Evolutionary conservation across 1,284 basidiomycete genomes (phyloP).

Genomic region (Mycena citricolor): DNA sequence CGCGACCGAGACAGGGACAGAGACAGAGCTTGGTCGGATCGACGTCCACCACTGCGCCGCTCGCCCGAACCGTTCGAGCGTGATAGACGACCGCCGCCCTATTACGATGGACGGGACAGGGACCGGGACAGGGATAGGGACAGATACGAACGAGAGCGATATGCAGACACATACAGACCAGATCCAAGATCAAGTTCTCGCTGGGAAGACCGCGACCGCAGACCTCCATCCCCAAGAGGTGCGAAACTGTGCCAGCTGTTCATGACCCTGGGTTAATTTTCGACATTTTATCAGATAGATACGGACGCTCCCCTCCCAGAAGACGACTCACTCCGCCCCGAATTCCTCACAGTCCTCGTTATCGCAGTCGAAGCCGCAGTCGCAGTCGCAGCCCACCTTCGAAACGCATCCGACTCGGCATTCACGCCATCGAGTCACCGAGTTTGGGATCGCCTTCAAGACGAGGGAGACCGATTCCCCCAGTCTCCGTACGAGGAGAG

Average conservation of each 20-base stretch:
- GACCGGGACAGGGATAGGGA: constrained; percentile 22
- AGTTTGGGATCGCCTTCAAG: constrained; percentile 19
- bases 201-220: constrained; percentile 18
- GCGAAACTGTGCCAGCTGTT: no score
- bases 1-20: constrained; percentile 25
- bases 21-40: constrained; percentile 7
- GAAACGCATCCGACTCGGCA: constrained; percentile 35
- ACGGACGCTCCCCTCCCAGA: constrained; percentile 8
- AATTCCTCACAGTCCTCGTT: constrained; percentile 3
- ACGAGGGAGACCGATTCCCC: constrained; percentile 17
- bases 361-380: constrained; percentile 15
- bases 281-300: constrained; percentile 16
- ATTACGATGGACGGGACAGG: constrained; percentile 27
- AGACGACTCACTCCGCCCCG: constrained; percentile 9
- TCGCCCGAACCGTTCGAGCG: constrained; percentile 10
- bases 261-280: no score
- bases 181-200: no score
- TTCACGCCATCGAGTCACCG: constrained; percentile 32
- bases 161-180: constrained; percentile 16
- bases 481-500: no score
- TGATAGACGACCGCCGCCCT: constrained; percentile 13
- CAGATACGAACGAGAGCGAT: constrained; percentile 1
- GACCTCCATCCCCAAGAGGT: no score
- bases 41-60: constrained; percentile 2
- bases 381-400: constrained; percentile 24